Evolutionary conservation across 164 flowering plant genomes (phyloP), one percentile per base, ranked within the genome.

Genomic region (Saururus chinensis): DNA sequence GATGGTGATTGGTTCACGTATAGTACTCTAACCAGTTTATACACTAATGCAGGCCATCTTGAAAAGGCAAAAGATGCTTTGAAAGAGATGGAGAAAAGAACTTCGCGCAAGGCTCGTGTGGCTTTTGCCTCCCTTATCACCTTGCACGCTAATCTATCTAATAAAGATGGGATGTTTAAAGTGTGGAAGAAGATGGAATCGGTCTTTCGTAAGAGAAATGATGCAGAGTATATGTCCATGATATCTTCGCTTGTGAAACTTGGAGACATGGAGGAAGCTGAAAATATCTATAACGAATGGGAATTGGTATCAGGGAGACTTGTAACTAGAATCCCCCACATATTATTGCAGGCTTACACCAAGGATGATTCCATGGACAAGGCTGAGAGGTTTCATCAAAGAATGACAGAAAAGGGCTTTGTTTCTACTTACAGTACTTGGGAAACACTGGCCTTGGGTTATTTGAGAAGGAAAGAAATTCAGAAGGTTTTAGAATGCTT

Each of bases 361-460:
- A 86, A 80, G 70, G 75, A 71, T 25, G 63, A 66, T 57, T 70
- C 77, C 63, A 73, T 88, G 77, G 82, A 79, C 57, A 74, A 64
- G 66, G 98, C 89, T 0, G 86, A 83, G 70, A 70, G 57, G 0
- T 86, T 93, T 69, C 72, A 69, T 56, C 64, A 76, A 3, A 67
- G 65, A 40, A 80, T 84, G 75, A 76, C 73, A 54, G 57, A 77
- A 56, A 82, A 69, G 59, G 82, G 85, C 19, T 78, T 84, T 20
- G 25, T 41, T 19, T 84, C 85, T n/a, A 75, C 76, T 57, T 89
- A 85, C 66, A 82, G 81, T 48, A 86, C 98, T 30, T 88, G 84
- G 83, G 95, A 89, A 82, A 84, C 83, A 75, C 82, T 93, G 51
- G 81, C 95, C 1, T 71, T 84, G 82, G 96, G 87, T 62, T 79